These are phyloP conservation scores for Lactarius sanguifluus DNA, from an alignment of 768 basidiomycete genomes.

Conservation along the genomic window DNA sequence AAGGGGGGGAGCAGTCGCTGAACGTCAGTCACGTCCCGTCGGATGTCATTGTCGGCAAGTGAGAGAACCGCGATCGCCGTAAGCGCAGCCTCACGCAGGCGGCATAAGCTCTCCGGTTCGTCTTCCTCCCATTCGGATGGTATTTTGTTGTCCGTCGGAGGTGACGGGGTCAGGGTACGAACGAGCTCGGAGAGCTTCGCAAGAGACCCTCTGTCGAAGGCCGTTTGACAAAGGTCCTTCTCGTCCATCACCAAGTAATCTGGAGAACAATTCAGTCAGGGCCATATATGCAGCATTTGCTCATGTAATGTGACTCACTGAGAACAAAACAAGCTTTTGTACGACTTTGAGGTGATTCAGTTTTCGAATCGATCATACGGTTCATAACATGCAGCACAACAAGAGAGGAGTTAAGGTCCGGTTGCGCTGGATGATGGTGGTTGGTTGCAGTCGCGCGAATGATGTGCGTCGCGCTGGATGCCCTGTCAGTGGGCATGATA, in stretches of 20 bases:
- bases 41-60: conserved; percentile 70
- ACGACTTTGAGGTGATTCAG: conserved; percentile 45
- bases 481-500: conserved; percentile 7
- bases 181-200: conserved; percentile 52
- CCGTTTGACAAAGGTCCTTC: conserved; percentile 59
- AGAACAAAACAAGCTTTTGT: conserved; percentile 76
- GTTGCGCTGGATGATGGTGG: conserved; percentile 33
- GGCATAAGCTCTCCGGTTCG: conserved; percentile 57
- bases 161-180: conserved; percentile 51
- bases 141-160: conserved; percentile 36
- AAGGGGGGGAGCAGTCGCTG: conserved; percentile 56
- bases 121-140: conserved; percentile 62
- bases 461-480: conserved; percentile 56
- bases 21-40: conserved; percentile 63
- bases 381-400: conserved; percentile 72
- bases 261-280: conserved; percentile 29
- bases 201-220: conserved; percentile 69
- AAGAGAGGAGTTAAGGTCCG: conserved; percentile 50
- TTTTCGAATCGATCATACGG: conserved; percentile 49
- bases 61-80: conserved; percentile 71
- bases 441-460: conserved; percentile 49
- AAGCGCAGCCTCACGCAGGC: conserved; percentile 74
- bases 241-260: conserved; percentile 75
- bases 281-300: not conserved
- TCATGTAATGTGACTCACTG: conserved; percentile 45